These are phyloP conservation scores for Apiospora koreana DNA, from an alignment of 2,329 filamentous ascomycete genomes.

Conservation along the genomic window DNA sequence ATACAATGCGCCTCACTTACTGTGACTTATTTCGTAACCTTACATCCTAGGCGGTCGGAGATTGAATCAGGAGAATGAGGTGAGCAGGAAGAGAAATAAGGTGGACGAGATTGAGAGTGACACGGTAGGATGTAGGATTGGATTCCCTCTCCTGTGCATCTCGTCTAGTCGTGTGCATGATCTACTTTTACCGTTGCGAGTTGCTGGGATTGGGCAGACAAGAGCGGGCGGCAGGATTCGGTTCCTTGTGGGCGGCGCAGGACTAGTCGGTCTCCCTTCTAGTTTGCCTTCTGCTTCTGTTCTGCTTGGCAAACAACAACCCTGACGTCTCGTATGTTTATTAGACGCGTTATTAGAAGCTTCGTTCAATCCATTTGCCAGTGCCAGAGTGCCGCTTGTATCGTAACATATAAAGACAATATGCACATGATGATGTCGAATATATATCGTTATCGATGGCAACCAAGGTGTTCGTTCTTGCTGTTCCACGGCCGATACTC, in stretches of 20 bases:
- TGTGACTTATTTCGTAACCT: not conserved
- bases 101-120: not conserved
- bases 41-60: not conserved
- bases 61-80: not conserved
- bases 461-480: no score
- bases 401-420: no score
- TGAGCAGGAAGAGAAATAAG: not conserved
- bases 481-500: no score
- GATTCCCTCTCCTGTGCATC: not conserved
- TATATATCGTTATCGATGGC: no score
- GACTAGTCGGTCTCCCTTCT: not conserved
- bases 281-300: no score
- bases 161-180: no score
- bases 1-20: not conserved
- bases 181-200: not conserved
- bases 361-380: not conserved
- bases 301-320: not conserved
- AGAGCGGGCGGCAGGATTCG: not conserved
- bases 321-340: not conserved
- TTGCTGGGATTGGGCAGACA: not conserved
- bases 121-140: no score
- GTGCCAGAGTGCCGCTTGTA: no score
- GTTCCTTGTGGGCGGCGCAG: not conserved
- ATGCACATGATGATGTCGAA: no score
- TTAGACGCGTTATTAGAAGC: not conserved